phyloP scores from a whole-genome alignment of 2,329 filamentous ascomycete species.

The Sphaerostilbella broomeana region DNA sequence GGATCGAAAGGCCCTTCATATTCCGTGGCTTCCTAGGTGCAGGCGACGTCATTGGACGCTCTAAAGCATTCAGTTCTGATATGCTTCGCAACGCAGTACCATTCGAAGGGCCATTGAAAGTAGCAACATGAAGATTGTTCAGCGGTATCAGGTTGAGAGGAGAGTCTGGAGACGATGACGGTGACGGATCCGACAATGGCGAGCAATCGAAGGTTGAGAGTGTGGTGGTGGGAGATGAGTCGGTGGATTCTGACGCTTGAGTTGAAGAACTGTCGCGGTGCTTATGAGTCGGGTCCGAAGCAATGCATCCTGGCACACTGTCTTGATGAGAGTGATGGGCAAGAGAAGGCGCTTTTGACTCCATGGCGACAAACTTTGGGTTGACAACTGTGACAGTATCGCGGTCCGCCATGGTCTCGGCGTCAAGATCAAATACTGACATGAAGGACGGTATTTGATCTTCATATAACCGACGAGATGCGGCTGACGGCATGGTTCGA shows the following conservation, averaged over 20 bases:
- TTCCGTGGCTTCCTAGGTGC: constrained; percentile 69
- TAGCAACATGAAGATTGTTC: constrained; percentile 58
- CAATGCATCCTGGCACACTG: constrained; percentile 33
- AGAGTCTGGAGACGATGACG: constrained; percentile 88
- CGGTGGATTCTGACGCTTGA: constrained; percentile 73
- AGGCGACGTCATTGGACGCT: constrained; percentile 60
- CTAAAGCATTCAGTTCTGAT: constrained; percentile 34
- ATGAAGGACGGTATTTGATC: constrained; percentile 70
- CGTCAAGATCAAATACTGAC: constrained; percentile 65
- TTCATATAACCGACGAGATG: constrained; percentile 56
- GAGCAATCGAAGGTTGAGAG: constrained; percentile 89
- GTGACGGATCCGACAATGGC: constrained; percentile 81
- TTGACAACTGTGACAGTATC: constrained; percentile 50
- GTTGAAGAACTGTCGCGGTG: constrained; percentile 74
- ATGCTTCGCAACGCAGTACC: constrained; percentile 34
- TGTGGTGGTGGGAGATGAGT: constrained; percentile 92
- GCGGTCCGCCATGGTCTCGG: constrained; percentile 46
- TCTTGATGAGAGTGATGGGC: constrained; percentile 32
- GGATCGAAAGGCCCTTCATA: constrained; percentile 77
- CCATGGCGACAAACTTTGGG: constrained; percentile 45
- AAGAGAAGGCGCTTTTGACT: constrained; percentile 33
- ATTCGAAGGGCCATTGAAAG: constrained; percentile 44
- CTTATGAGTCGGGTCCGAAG: constrained; percentile 52
- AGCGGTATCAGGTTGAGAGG: constrained; percentile 68
- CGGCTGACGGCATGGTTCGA: constrained; percentile 54